Conservation (phyloP, 2,329 filamentous ascomycete genomes). For the Ceratocystis smalleyi region DNA sequence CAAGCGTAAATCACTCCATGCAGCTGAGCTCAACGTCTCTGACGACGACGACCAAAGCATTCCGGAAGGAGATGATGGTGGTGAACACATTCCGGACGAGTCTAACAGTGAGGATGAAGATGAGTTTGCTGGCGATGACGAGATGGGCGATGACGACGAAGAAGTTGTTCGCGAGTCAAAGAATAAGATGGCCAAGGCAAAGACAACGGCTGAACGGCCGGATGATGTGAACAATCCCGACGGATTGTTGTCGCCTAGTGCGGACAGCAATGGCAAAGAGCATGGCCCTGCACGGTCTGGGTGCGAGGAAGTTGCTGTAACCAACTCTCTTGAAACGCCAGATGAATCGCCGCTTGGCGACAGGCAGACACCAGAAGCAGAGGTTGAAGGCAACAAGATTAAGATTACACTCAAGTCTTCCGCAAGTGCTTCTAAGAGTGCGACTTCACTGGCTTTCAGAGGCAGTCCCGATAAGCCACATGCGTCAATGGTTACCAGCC, state of each 20-base stretch:
- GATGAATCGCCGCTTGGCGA: constrained; percentile 14
- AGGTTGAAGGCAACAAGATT: constrained; percentile 4
- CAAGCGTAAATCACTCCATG: constrained; percentile 26
- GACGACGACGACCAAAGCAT: constrained; percentile 46
- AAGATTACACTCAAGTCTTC: constrained; percentile 18
- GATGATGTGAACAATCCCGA: constrained; percentile 11
- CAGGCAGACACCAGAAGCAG: constrained; percentile 5
- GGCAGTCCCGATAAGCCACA: constrained; percentile 45
- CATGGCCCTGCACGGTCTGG: not conserved
- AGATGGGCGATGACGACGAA: constrained; percentile 38
- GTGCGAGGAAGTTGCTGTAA: constrained; percentile 9
- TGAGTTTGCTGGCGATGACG: constrained; percentile 42
- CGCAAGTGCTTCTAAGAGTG: constrained; percentile 21
- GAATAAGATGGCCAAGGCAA: constrained; percentile 29
- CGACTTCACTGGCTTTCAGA: constrained; percentile 41
- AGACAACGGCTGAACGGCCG: constrained; percentile 38
- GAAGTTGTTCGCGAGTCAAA: constrained; percentile 25
- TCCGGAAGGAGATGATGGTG: constrained; percentile 57
- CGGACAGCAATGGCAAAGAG: constrained; percentile 10
- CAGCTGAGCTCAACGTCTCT: constrained; percentile 4
- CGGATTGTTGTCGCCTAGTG: constrained; percentile 13
- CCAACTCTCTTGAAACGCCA: constrained; percentile 11
- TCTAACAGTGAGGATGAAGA: constrained; percentile 40
- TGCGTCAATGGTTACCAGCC: constrained; percentile 22
- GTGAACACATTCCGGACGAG: constrained; percentile 48